Base-by-base conservation (phyloP, 2,329 filamentous ascomycete species). In the Elsinoe perseae region DNA sequence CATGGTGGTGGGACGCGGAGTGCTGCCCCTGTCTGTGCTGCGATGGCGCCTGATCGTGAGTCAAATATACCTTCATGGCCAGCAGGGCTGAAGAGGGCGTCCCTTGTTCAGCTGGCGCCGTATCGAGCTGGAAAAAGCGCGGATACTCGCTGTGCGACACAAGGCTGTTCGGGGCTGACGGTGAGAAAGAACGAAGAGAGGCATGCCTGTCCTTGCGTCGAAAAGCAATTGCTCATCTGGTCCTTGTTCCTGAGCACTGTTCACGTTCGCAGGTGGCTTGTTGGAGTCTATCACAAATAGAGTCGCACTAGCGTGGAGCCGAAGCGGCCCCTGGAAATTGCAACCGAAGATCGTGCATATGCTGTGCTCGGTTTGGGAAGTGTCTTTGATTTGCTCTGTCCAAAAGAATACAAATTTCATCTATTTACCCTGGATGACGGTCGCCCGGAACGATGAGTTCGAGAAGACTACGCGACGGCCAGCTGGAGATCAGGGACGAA, bases 11-110 rank as follows among this genome's bases (percentile, higher is more conserved):
- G 50, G 20, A n/a, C 28, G 52, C 34, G n/a, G 25, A 18, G 52
- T n/a, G 34, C n/a, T 25, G 52, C 52, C 52, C 52, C 52, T 54
- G 52, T 54, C 52, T 54, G 52, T 54, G 52, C 46, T 50, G 46
- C 34, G 20, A 40, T n/a, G 50, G 34, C 52, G 52, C 34, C 34
- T 54, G 20, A 34, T 43, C 34, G 52, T 20, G 9, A 36, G 21
- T 54, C 52, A 44, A 54, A 52, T 52, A 52, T 21, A 52, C 25
- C n/a, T 52, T 52, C 48, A 52, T 52, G 48, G 48, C 48, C 48
- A 52, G 48, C 48, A 20, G 48, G 48, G 48, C 48, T 52, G 48
- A 52, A 30, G 28, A 52, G 48, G 28, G 20, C 28, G 16, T 30
- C 18, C 8, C 32, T 52, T 28, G 48, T 32, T 52, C 48, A 52